Evolutionary conservation across 352 stramenopile genomes (phyloP).

Genomic region (Globisporangium iwayamae): DNA sequence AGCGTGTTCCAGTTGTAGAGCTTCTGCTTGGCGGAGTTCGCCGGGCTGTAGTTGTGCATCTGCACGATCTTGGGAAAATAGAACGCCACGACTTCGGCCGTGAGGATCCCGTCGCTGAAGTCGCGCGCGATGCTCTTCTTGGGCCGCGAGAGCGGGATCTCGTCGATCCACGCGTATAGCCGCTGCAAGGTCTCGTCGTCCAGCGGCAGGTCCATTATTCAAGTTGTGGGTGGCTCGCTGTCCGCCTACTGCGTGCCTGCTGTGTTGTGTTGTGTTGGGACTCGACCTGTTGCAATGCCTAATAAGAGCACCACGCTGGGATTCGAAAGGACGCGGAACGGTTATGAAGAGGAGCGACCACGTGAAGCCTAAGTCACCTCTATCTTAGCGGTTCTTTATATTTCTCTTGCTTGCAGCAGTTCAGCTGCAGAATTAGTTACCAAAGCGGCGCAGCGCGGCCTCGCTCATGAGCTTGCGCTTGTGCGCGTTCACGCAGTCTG

Average conservation of each 20-base stretch:
- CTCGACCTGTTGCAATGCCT: background rate
- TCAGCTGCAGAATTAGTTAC: slow-evolving; percentile 22
- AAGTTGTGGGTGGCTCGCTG: background rate
- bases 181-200: slow-evolving; percentile 91
- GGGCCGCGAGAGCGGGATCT: slow-evolving; percentile 91
- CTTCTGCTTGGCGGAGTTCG: slow-evolving; percentile 92
- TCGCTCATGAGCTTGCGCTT: slow-evolving; percentile 92
- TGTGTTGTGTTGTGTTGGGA: background rate
- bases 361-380: background rate
- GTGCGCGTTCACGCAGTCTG: slow-evolving; percentile 91
- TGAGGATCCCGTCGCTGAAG: slow-evolving; percentile 92
- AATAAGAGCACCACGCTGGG: background rate
- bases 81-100: slow-evolving; percentile 90
- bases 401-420: background rate
- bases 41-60: slow-evolving; percentile 95
- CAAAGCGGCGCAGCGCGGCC: slow-evolving; percentile 82
- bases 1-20: slow-evolving; percentile 96
- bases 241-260: background rate
- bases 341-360: slow-evolving; percentile 9
- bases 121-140: slow-evolving; percentile 95
- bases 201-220: slow-evolving; percentile 63
- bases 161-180: slow-evolving; percentile 95
- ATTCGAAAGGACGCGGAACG: slow-evolving; percentile 27
- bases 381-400: background rate
- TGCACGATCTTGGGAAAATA: slow-evolving; percentile 96